These are phyloP conservation scores for Balakata baccata DNA, from an alignment of 345 rosid species.

Conservation along the genomic window DNA sequence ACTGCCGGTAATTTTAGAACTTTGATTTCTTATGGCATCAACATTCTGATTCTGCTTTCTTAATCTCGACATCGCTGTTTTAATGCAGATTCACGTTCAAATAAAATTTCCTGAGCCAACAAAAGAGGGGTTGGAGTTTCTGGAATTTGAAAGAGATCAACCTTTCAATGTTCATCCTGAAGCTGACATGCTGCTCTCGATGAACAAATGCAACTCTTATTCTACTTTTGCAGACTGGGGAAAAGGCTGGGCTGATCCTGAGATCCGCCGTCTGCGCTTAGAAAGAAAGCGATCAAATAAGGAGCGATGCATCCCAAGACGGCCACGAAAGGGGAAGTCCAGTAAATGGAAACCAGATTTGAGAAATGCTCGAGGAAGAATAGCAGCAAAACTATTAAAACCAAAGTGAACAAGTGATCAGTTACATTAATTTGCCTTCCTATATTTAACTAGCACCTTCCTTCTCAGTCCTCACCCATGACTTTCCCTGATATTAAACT, in stretches of 20 bases:
- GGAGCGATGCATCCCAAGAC: slow-evolving; percentile 21
- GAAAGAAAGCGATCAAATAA: slow-evolving; percentile 26
- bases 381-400: slow-evolving; percentile 40
- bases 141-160: slow-evolving; percentile 35
- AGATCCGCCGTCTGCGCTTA: slow-evolving; percentile 61
- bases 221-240: slow-evolving; percentile 71
- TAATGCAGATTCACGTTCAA: slow-evolving; percentile 67
- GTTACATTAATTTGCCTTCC: not conserved
- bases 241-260: slow-evolving; percentile 92
- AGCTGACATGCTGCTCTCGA: slow-evolving; percentile 73
- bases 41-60: too few species aligned
- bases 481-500: too few species aligned
- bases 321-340: slow-evolving; percentile 14
- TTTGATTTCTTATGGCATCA: too few species aligned
- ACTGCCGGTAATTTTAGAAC: too few species aligned
- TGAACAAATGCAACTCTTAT: slow-evolving; percentile 32
- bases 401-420: slow-evolving; percentile 12
- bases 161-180: slow-evolving; percentile 58
- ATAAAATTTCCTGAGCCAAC: slow-evolving; percentile 60
- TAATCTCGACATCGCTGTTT: not conserved
- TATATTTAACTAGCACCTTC: too few species aligned
- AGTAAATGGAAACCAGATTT: slow-evolving; percentile 29
- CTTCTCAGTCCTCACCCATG: too few species aligned
- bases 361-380: slow-evolving; percentile 45
- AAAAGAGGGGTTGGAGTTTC: slow-evolving; percentile 48